Base-by-base conservation (phyloP, 2,329 filamentous ascomycete species). In the Onygenales sp. region DNA sequence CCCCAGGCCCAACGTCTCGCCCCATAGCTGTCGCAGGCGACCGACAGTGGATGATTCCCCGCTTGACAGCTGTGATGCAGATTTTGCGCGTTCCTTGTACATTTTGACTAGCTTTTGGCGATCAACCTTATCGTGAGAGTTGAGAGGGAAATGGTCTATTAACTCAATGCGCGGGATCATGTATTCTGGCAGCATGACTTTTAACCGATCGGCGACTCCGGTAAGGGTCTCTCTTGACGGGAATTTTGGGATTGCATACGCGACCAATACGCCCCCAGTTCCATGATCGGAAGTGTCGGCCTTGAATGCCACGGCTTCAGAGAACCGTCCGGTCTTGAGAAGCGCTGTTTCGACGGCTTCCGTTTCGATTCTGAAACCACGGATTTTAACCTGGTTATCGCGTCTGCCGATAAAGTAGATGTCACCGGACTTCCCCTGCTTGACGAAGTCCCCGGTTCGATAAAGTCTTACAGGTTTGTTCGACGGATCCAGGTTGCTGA, bases 341-440 rank as follows among this genome's bases (percentile, higher is more conserved):
- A 62, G 49, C 65, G 90, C 83, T 40, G 76, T 84, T 66, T 95
- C 89, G 58, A 95, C 92, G 56, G 95, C 90, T 55, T 84, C 84
- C 43, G 95, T 81, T 71, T 95, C 91, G 59, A 95, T 90, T 49
- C 90, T 80, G 75, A 94, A 95, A 0, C 90, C 89, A 46, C 90
- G 84, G 58, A 95, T 88, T 75, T 95, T 95, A 73, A 95, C 86
- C 66, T 95, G 89, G 57, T 84, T 78, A 62, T 95, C 89, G 21
- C 81, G 81, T 49, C 90, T 78, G 9, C 90, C 90, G 4, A 85
- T 82, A 62, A 81, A 85, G 59, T 84, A 83, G 4, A 87, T 83
- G 57, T 83, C 81, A 13, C 85, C 87, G 4, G 75, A 71, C 45
- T 80, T 77, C 13, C 43, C 37, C 61, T 85, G 87, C 48, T 80